A percentile compares a stretch with the other conserved stretches of the same genome.
Evolutionary conservation across 2,329 filamentous ascomycete species (phyloP).

Genomic region (Epichloe uncinata): DNA sequence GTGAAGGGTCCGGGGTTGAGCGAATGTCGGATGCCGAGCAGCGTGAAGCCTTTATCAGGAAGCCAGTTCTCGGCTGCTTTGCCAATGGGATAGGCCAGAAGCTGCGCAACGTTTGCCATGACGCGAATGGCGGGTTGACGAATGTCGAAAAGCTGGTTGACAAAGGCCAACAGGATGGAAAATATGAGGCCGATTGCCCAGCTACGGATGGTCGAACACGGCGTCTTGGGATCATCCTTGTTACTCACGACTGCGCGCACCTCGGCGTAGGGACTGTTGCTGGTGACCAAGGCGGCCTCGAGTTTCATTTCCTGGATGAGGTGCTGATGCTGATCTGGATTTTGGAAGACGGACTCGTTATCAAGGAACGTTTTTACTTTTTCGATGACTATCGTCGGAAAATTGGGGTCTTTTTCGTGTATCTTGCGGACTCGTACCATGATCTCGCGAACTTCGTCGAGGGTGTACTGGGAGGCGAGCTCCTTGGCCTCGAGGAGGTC

Average conservation of each 20-base stretch:
- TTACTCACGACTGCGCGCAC: conserved; percentile 43
- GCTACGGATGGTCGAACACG: conserved; percentile 40
- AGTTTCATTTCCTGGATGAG: conserved; percentile 41
- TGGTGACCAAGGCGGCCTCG: conserved; percentile 39
- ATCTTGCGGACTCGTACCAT: conserved; percentile 27
- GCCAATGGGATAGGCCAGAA: conserved; percentile 42
- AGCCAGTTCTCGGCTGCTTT: conserved; percentile 35
- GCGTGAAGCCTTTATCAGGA: conserved; percentile 35
- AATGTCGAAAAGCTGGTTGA: conserved; percentile 46
- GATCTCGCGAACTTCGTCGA: conserved; percentile 29
- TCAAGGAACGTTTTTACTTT: conserved; percentile 29
- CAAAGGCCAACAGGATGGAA: conserved; percentile 32
- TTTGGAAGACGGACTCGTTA: conserved; percentile 29
- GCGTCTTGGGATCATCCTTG: conserved; percentile 35
- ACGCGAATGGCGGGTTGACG: conserved; percentile 41
- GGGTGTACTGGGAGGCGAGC: conserved; percentile 27
- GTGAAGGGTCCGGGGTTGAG: conserved; percentile 45
- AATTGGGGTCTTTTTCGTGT: conserved; percentile 31
- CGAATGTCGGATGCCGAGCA: conserved; percentile 31
- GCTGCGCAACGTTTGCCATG: conserved; percentile 41
- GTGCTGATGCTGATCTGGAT: conserved; percentile 33
- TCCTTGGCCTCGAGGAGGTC: conserved; percentile 33
- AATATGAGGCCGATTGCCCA: conserved; percentile 42
- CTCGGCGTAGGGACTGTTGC: conserved; percentile 44
- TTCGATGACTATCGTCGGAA: conserved; percentile 24